These are phyloP conservation scores for Tritrichomonas musculus DNA, from an alignment of 208 protist genomes.

Conservation along the genomic window DNA sequence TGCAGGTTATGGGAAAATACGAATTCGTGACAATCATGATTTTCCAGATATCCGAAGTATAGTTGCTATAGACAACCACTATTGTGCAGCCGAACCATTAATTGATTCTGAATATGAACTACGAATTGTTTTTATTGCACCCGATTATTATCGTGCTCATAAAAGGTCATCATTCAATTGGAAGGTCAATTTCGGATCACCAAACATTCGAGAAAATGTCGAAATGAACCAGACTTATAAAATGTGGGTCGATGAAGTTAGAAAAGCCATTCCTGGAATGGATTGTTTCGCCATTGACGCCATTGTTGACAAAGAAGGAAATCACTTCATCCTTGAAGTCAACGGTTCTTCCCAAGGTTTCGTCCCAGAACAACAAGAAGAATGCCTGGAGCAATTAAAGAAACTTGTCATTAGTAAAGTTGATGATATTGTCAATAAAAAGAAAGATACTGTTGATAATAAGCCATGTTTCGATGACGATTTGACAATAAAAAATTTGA, in stretches of 20 bases:
- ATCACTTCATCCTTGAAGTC: constrained; percentile 46
- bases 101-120: constrained; percentile 47
- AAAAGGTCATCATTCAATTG: neutral
- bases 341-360: constrained; percentile 46
- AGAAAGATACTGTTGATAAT: no score
- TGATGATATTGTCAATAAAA: neutral
- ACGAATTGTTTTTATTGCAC: constrained; percentile 41
- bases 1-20: constrained; percentile 43
- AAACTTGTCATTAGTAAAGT: neutral
- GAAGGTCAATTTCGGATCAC: constrained; percentile 24
- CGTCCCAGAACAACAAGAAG: constrained; percentile 29
- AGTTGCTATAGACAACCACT: constrained; percentile 42
- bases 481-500: no score
- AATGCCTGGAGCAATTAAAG: constrained; percentile 27
- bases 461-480: no score
- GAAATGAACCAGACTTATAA: constrained; percentile 34
- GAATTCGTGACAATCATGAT: constrained; percentile 38
- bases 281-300: constrained; percentile 47
- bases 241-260: constrained; percentile 43
- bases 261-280: constrained; percentile 39
- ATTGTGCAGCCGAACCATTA: constrained; percentile 38
- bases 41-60: constrained; percentile 40
- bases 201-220: constrained; percentile 30
- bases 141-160: neutral
- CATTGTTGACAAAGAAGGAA: constrained; percentile 40